Base-by-base conservation (phyloP, 2,329 filamentous ascomycete genomes). In the Magnaporthiopsis rhizophila region DNA sequence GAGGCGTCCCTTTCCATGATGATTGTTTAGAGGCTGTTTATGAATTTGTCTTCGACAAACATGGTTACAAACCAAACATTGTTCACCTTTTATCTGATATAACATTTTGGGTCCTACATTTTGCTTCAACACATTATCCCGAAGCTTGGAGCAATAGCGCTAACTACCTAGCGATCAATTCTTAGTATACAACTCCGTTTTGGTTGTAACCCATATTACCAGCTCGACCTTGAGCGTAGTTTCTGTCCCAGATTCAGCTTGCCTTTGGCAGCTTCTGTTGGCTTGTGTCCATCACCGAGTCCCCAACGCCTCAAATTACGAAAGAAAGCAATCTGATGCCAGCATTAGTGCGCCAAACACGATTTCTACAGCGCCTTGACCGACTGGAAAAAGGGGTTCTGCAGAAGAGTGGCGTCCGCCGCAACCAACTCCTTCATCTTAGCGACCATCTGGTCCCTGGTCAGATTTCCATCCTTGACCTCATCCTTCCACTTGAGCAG, bases 401-500 rank as follows among this genome's bases (percentile, higher is more conserved):
- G 80, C 59, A 84, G 71, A 65, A 89, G 69, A 72, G 85, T 87
- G 70, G 88, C 81, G 73, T 97, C 89, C 2, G 80, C 84, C 69
- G 83, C 83, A 3, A 98, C 91, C 70, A 98, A 76, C 70, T 93
- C 90, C 74, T 86, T 89, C 83, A 98, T 87, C 69, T 86, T 84
- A 67, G 83, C 81, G 9, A 94, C 85, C 80, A 95, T 93, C 74
- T 96, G 56, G 69, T 90, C 88, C 69, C 87, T 86, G 65, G 79
- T 87, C 80, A 92, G 79, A 4, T 79, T 74, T 36, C 81, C 61
- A 6, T 65, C 84, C 65, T 85, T 78, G 13, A 86, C 85, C 73
- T 94, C 88, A 63, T 86, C 82, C 80, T 96, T 97, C 95, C 95
- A 99, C 74, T 86, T 84, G 57, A 89, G 78, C 65, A 99, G 78